Conservation (phyloP, 2,329 filamentous ascomycete genomes). For the Colletotrichum sp. region DNA sequence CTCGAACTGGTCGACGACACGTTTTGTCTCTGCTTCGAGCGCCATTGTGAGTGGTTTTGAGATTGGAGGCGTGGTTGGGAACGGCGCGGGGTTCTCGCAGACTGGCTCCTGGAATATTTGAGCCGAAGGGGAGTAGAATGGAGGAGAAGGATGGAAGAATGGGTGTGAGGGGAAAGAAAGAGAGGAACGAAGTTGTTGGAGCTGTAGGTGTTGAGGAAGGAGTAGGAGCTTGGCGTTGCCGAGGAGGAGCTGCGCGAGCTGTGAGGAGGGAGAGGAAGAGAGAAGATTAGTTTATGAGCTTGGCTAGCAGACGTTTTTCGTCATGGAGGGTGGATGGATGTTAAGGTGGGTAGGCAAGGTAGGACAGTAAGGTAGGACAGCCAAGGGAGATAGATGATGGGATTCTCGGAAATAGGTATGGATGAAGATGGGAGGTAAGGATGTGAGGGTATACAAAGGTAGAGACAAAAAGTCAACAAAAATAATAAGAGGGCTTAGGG, state of each 20-base stretch:
- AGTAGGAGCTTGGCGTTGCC: slow-evolving; percentile 48
- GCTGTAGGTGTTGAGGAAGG: neutral
- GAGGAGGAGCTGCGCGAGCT: slow-evolving; percentile 60
- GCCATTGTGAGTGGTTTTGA: slow-evolving; percentile 66
- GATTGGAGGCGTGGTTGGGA: slow-evolving; percentile 58
- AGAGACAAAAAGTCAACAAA: neutral
- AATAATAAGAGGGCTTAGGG: neutral
- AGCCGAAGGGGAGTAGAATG: slow-evolving; percentile 49
- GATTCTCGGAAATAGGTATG: neutral
- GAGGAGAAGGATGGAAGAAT: slow-evolving; percentile 32
- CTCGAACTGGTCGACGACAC: slow-evolving; percentile 85
- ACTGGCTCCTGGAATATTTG: slow-evolving; percentile 47
- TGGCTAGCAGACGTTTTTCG: slow-evolving; percentile 2
- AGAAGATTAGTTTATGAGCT: slow-evolving; percentile 21
- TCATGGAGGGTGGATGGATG: slow-evolving; percentile 27
- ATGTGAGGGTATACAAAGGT: neutral
- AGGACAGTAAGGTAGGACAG: neutral
- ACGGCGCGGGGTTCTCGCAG: slow-evolving; percentile 61
- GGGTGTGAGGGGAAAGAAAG: slow-evolving; percentile 21
- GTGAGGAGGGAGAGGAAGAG: slow-evolving; percentile 23
- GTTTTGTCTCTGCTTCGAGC: slow-evolving; percentile 74
- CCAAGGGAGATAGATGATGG: neutral
- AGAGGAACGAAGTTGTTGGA: slow-evolving; percentile 32
- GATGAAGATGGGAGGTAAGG: neutral
- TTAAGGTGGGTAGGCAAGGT: slow-evolving; percentile 27